Evolutionary conservation across 2,329 filamentous ascomycete species (phyloP), one percentile per base, ranked within the genome.

Genomic region (Botryotinia calthae): DNA sequence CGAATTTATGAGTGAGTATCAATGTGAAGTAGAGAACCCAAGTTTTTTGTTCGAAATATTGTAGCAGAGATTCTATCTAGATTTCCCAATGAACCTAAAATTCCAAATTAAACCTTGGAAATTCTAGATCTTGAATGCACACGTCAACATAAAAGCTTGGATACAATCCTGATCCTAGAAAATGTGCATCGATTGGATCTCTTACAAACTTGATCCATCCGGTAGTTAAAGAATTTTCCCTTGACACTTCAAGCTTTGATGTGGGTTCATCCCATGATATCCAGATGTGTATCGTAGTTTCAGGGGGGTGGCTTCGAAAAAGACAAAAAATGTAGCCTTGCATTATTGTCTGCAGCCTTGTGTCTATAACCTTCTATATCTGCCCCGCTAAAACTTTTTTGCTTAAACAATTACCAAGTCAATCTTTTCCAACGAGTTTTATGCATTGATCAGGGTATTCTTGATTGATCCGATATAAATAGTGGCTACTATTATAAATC

Each of bases 401-500:
- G 22, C n/a, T 51, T 20, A 40, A 65, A 51, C 31, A 51, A 51
- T 31, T 28, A 67, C 7, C 31, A 40, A 54, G 18, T 40, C 44
- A 51, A 34, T 31, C 14, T n/a, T 10, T 40, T 56, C 54, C 54
- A 42, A 16, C 18, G 18, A 22, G 3, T 25, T 25, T 34, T 51
- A 44, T 20, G 34, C n/a, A 54, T 71, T 66, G 44, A 54, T 65
- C 37, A 51, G 25, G 51, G 34, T 22, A 42, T n/a, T 14, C 34
- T 71, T 59, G 42, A 44, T n/a, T 10, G 51, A 64, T 25, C 28
- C 25, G 20, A 70, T 44, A 59, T 64, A 18, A 73, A 78, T 42
- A 65, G 73, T 79, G 78, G 77, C 78, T 75, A 28, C 73, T 51
- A 58, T 74, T 14, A 48, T 70, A n/a, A 64, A n/a, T 59, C 63